A percentile compares a stretch with the other conserved stretches of the same genome.
phyloP scores from a whole-genome alignment of 2,329 filamentous ascomycete species.

The Fusarium sp. region DNA sequence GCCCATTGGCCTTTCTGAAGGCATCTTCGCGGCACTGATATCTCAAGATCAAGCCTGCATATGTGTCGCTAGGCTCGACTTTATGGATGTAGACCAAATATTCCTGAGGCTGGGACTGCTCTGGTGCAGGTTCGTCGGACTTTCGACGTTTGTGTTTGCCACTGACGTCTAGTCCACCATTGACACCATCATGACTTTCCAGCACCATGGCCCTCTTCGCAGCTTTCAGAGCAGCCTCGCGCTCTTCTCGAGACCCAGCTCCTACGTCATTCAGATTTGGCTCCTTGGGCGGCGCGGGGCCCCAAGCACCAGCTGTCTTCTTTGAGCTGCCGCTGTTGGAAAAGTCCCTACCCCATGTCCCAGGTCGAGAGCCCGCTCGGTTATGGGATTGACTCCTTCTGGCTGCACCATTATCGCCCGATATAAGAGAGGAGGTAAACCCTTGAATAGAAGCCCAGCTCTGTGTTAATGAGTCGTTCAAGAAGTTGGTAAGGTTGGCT shows the following conservation, averaged over 20 bases:
- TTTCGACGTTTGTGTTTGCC: constrained; percentile 74
- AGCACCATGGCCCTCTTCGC: constrained; percentile 70
- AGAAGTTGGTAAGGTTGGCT: constrained; percentile 56
- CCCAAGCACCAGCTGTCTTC: constrained; percentile 57
- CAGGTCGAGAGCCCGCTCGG: constrained; percentile 39
- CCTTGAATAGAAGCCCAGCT: constrained; percentile 69
- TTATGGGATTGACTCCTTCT: constrained; percentile 44
- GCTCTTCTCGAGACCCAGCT: constrained; percentile 64
- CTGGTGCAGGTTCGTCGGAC: constrained; percentile 70
- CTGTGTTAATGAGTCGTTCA: constrained; percentile 65
- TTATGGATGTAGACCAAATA: constrained; percentile 92
- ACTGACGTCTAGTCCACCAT: constrained; percentile 66
- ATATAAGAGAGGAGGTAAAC: constrained; percentile 61
- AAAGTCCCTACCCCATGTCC: constrained; percentile 36
- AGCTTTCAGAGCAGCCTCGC: constrained; percentile 67
- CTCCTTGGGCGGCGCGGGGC: constrained; percentile 58
- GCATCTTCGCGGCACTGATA: constrained; percentile 88
- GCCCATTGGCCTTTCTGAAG: constrained; percentile 87
- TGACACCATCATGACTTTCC: constrained; percentile 71
- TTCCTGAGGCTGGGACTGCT: constrained; percentile 74
- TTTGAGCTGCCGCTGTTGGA: constrained; percentile 30
- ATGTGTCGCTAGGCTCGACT: constrained; percentile 84
- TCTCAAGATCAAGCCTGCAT: constrained; percentile 89
- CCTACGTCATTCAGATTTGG: constrained; percentile 63
- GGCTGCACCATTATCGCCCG: constrained; percentile 42